These are phyloP conservation scores for Mycena kentingensis DNA, from an alignment of 768 basidiomycete species.

Conservation along the genomic window DNA sequence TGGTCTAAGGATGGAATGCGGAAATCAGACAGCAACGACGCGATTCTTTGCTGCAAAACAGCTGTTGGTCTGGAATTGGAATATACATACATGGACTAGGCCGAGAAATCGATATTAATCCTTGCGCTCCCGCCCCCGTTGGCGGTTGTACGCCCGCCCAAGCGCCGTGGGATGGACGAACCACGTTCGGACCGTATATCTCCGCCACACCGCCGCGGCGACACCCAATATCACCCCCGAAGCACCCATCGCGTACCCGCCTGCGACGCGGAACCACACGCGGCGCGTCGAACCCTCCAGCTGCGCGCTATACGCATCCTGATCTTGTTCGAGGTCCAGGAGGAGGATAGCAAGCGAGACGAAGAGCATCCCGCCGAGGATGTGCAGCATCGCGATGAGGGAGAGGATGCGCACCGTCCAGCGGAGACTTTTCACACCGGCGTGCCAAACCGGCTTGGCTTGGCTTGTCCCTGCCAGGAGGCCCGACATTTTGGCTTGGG, in stretches of 20 bases:
- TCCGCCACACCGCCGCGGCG: conserved; percentile 6
- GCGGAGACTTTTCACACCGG: no score
- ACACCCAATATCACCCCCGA: background rate
- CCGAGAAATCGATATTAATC: no score
- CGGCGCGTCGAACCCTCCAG: background rate
- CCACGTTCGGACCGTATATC: conserved; percentile 9
- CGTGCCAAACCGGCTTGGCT: no score
- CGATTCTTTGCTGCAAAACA: no score
- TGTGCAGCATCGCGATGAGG: conserved; percentile 15
- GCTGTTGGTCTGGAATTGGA: no score
- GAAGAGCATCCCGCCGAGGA: conserved; percentile 23
- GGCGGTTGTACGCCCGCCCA: background rate
- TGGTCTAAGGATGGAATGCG: no score
- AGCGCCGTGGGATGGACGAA: background rate
- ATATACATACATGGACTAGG: no score
- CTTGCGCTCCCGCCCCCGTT: no score
- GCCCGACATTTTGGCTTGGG: no score
- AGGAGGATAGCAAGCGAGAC: conserved; percentile 21
- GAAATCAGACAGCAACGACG: no score
- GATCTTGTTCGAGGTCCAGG: conserved; percentile 20
- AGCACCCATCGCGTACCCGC: conserved; percentile 9
- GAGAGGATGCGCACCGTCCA: conserved; percentile 23
- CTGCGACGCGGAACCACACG: conserved; percentile 1
- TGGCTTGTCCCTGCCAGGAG: no score
- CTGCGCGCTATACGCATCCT: background rate